Base-by-base conservation (phyloP, 2,329 filamentous ascomycete genomes). In the Trichophyton schoenleinii region DNA sequence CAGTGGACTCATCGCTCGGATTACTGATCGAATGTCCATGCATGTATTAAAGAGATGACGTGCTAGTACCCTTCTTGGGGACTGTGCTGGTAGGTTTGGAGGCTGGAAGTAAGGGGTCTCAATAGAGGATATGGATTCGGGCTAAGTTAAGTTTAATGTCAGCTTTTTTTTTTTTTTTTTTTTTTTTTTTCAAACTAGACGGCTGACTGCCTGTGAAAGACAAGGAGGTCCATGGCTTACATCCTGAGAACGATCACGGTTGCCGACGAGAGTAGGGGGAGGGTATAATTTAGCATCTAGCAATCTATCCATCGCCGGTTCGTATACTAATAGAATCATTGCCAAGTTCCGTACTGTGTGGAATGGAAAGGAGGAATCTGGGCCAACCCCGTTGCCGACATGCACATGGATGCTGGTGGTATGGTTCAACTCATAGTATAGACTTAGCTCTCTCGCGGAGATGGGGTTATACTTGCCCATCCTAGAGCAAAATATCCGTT, bases 261-360 rank as follows among this genome's bases (percentile, higher is more conserved):
- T 13, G 28, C 3, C 6, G 3, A 53, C 0, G 22, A 53, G 22
- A 7, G 3, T 53, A n/a, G 22, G 49, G 7, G 6, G 22, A 6
- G 49, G 9, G 28, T 34, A 53, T 53, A 34, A 25, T 31, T 31
- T 36, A 13, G 42, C 48, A 31, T 65, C 59, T 22, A 66, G 41
- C 41, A 66, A 31, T 38, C 46, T 62, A 44, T 65, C 64, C 4
- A 66, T 22, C 41, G 61, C 61, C 8, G 61, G 60, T 42, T 65
- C 65, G 46, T 64, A 66, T 11, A 65, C 61, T 18, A 66, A 58
- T 36, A 65, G 22, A 44, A 66, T 63, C 63, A 65, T 65, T 36
- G 65, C 65, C 38, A 66, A 62, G 36, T 65, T 66, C 25, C 64
- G 65, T 44, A 66, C 28, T 0, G 61, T 63, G 34, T 62, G n/a